These are phyloP conservation scores for Blastobotrys americana DNA, from an alignment of 805 yeast genomes.

Conservation along the genomic window DNA sequence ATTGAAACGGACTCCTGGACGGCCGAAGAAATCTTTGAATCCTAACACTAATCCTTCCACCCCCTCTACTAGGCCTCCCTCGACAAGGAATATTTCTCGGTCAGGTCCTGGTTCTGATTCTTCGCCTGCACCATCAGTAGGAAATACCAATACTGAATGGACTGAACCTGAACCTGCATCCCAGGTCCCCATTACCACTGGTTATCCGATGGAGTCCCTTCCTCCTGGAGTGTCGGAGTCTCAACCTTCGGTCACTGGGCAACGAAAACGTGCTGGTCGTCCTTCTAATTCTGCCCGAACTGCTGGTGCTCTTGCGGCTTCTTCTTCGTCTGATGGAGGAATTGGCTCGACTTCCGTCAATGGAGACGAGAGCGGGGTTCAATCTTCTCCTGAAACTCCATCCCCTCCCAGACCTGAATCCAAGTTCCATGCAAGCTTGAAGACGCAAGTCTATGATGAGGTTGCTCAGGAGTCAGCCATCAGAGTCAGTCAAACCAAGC, in stretches of 20 bases:
- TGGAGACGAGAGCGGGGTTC: no score
- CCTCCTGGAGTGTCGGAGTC: conserved; percentile 39
- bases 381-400: conserved; percentile 8
- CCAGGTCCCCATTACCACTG: conserved; percentile 57
- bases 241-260: no score
- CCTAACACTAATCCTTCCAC: no score
- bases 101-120: background rate
- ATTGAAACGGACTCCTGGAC: background rate
- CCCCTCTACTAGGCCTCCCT: no score
- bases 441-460: conserved; percentile 17
- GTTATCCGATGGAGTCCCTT: conserved; percentile 60
- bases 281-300: conserved; percentile 43
- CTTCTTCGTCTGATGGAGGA: conserved; percentile 9
- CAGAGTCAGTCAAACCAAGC: conserved; percentile 2
- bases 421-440: conserved; percentile 21
- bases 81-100: no score
- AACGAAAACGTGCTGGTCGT: conserved; percentile 24
- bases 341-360: background rate
- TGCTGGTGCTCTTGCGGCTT: conserved; percentile 32
- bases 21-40: no score
- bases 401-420: conserved; percentile 11
- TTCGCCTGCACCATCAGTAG: no score
- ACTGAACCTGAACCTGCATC: conserved; percentile 53
- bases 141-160: no score
- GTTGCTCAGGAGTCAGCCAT: conserved; percentile 15